Evolutionary conservation across 176 grass and related monocot genomes (phyloP).

Genomic region (Oryza australiensis): DNA sequence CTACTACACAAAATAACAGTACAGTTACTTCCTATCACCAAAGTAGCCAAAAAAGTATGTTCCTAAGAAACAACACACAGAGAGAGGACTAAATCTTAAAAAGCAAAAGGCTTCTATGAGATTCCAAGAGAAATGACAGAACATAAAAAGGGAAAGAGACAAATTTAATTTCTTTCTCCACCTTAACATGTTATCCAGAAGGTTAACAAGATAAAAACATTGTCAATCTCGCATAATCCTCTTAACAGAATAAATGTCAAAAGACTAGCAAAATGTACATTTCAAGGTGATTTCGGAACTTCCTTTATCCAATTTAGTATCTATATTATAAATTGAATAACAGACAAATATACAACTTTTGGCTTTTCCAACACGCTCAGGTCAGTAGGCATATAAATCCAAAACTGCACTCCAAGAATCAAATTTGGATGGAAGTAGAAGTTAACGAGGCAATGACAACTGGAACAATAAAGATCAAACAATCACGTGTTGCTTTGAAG

Average conservation of each 20-base stretch:
- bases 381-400: neutral
- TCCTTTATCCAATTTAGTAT: neutral
- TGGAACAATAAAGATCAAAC: neutral
- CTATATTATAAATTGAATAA: neutral
- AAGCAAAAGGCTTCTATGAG: neutral
- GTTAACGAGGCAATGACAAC: neutral
- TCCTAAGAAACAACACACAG: neutral
- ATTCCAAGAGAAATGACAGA: slow-evolving; percentile 7
- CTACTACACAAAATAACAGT: slow-evolving; percentile 8
- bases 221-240: neutral
- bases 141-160: neutral
- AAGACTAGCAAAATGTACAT: neutral
- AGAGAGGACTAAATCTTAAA: neutral
- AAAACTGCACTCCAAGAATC: neutral
- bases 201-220: neutral
- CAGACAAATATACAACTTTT: neutral
- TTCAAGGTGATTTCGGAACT: neutral
- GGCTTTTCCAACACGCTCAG: neutral
- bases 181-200: neutral
- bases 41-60: neutral
- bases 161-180: neutral
- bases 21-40: neutral
- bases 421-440: neutral
- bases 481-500: neutral
- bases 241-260: neutral